Evolutionary conservation across 2,329 filamentous ascomycete species (phyloP).

Genomic region (Trichoderma sp.): DNA sequence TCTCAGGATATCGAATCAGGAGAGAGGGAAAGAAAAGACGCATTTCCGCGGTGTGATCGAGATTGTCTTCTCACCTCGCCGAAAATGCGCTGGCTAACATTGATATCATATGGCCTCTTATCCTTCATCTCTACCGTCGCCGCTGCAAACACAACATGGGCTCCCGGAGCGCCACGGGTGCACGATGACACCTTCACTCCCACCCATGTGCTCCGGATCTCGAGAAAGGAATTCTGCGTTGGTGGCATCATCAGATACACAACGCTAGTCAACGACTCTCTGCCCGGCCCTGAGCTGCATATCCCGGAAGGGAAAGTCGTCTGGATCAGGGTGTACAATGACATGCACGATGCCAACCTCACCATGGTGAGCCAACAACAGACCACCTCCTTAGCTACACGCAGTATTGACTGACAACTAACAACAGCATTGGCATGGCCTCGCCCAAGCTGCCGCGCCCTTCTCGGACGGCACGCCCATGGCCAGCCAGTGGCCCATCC

Average conservation of each 20-base stretch:
- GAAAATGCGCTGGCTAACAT: background rate
- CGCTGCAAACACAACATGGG: background rate
- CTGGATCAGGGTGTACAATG: constrained; percentile 64
- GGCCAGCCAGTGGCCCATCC: constrained; percentile 68
- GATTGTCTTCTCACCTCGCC: background rate
- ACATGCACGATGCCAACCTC: constrained; percentile 56
- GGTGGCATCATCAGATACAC: constrained; percentile 29
- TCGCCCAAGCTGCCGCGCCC: constrained; percentile 61
- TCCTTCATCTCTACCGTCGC: background rate
- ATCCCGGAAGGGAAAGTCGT: constrained; percentile 50
- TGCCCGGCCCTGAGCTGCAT: constrained; percentile 54
- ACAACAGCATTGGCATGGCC: constrained; percentile 67
- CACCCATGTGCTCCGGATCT: constrained; percentile 52
- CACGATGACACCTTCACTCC: constrained; percentile 44
- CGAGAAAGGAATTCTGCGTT: constrained; percentile 43
- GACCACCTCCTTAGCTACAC: background rate
- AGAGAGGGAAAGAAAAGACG: background rate
- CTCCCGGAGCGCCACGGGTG: background rate
- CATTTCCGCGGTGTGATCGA: background rate
- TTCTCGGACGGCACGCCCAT: constrained; percentile 67
- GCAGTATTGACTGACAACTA: background rate
- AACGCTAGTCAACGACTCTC: constrained; percentile 55
- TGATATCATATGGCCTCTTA: background rate
- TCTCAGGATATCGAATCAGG: background rate
- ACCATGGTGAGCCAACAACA: constrained; percentile 52